These are phyloP conservation scores for Ophiosphaerella korrae DNA, from an alignment of 2,329 filamentous ascomycete genomes.

Conservation along the genomic window DNA sequence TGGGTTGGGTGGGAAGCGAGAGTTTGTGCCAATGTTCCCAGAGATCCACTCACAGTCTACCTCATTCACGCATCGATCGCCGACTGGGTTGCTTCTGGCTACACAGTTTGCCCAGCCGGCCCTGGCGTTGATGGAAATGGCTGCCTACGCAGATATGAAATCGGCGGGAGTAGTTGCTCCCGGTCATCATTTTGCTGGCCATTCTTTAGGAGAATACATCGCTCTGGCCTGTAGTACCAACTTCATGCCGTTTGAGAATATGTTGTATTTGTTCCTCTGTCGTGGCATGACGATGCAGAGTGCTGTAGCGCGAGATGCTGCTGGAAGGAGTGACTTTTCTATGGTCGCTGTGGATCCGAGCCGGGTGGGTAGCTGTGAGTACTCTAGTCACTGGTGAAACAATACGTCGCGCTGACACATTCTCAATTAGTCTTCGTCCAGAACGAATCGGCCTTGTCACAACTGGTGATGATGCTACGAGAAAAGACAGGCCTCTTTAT, in stretches of 20 bases:
- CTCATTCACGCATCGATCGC: constrained; percentile 11
- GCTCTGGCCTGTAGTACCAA: constrained; percentile 16
- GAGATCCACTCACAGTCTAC: too few relatives aligned
- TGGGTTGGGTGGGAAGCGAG: too few relatives aligned
- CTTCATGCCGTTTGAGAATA: constrained; percentile 20
- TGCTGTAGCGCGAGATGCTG: constrained; percentile 19
- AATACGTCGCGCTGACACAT: too few relatives aligned
- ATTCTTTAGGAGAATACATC: constrained; percentile 17
- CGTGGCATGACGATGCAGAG: constrained; percentile 26
- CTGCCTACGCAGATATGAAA: constrained; percentile 11
- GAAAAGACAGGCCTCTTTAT: constrained; percentile 8
- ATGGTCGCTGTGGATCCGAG: constrained; percentile 27
- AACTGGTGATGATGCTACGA: constrained; percentile 27
- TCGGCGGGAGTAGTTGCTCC: constrained; percentile 5
- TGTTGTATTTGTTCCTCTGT: constrained; percentile 23
- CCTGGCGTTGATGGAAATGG: constrained; percentile 10
- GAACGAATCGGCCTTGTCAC: constrained; percentile 9
- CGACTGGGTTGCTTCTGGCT: constrained; percentile 19
- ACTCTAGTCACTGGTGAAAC: too few relatives aligned
- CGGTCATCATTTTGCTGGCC: not conserved
- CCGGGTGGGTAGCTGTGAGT: constrained; percentile 8
- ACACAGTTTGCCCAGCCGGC: constrained; percentile 33
- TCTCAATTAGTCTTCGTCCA: too few relatives aligned
- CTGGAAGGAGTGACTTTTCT: constrained; percentile 15
- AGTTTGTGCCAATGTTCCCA: too few relatives aligned